Evolutionary conservation across 2,329 filamentous ascomycete genomes (phyloP).

Genomic region (Fusarium sp.): DNA sequence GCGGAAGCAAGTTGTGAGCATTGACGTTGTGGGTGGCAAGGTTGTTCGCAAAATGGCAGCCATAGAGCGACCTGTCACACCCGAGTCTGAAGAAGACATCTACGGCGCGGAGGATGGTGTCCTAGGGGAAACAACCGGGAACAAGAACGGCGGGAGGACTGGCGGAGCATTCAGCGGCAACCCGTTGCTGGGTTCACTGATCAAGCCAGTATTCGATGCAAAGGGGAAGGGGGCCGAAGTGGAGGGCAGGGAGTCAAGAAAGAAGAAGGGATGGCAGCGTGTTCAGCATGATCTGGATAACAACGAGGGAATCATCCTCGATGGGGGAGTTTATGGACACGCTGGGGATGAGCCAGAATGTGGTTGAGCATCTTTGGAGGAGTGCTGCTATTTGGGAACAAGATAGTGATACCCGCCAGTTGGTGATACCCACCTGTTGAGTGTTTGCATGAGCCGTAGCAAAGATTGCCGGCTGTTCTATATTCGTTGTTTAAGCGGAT

Average conservation of each 20-base stretch:
- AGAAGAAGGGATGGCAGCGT: constrained; percentile 65
- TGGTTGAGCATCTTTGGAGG: constrained; percentile 34
- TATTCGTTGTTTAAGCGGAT: background rate
- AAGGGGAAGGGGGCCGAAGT: constrained; percentile 63
- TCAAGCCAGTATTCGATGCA: constrained; percentile 70
- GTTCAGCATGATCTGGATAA: constrained; percentile 71
- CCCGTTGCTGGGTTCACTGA: constrained; percentile 73
- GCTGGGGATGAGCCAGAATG: constrained; percentile 55
- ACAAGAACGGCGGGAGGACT: constrained; percentile 47
- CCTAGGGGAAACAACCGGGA: constrained; percentile 52
- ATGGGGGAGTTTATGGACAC: constrained; percentile 65
- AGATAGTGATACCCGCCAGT: constrained; percentile 4
- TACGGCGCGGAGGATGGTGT: constrained; percentile 46
- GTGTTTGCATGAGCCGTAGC: background rate
- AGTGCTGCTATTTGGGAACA: background rate
- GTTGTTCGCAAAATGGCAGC: constrained; percentile 80
- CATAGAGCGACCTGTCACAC: constrained; percentile 68
- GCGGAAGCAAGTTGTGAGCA: constrained; percentile 83
- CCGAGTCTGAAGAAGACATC: constrained; percentile 58
- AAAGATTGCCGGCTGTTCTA: background rate
- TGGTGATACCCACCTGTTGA: background rate
- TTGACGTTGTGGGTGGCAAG: constrained; percentile 83
- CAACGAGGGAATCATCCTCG: constrained; percentile 70
- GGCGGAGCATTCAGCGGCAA: constrained; percentile 76
- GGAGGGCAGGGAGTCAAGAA: constrained; percentile 56